phyloP scores from a whole-genome alignment of 768 basidiomycete genomes.

The Tricholoma terreum region DNA sequence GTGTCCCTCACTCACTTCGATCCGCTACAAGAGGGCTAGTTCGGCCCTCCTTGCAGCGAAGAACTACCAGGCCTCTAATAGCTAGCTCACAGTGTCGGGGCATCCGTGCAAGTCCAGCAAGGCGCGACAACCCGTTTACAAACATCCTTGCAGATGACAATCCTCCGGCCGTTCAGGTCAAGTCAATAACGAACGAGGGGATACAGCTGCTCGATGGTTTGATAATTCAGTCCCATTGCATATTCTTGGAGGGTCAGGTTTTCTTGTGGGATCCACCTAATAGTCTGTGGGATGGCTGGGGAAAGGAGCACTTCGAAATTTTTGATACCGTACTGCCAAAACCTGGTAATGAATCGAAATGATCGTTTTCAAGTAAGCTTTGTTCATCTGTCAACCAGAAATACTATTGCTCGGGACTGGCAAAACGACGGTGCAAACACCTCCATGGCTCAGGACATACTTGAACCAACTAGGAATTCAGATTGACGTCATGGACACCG shows the following conservation, averaged over 20 bases:
- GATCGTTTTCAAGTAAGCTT: background rate
- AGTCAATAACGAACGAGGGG: conserved; percentile 58
- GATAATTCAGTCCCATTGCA: conserved; percentile 68
- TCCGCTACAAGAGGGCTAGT: background rate
- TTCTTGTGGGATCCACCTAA: conserved; percentile 87
- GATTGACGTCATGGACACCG: conserved; percentile 87
- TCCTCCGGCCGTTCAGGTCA: conserved; percentile 70
- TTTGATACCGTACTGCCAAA: conserved; percentile 81
- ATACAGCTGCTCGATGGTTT: conserved; percentile 79
- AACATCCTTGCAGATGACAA: conserved; percentile 73
- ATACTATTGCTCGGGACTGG: conserved; percentile 91
- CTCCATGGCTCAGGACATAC: conserved; percentile 61
- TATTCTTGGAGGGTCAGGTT: conserved; percentile 84
- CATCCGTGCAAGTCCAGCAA: conserved; percentile 16
- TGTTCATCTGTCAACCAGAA: conserved; percentile 45
- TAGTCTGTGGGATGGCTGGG: conserved; percentile 67
- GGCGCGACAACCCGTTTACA: conserved; percentile 43
- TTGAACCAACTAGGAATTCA: conserved; percentile 79
- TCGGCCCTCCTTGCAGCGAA: background rate
- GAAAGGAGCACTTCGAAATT: conserved; percentile 66
- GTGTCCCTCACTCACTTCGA: conserved; percentile 7
- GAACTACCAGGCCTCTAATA: background rate
- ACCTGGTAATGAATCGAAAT: conserved; percentile 61
- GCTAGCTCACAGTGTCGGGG: conserved; percentile 2
- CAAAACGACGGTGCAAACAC: conserved; percentile 62